Evolutionary conservation across 345 rosid species (phyloP).

Genomic region (Rhizophora mangle): DNA sequence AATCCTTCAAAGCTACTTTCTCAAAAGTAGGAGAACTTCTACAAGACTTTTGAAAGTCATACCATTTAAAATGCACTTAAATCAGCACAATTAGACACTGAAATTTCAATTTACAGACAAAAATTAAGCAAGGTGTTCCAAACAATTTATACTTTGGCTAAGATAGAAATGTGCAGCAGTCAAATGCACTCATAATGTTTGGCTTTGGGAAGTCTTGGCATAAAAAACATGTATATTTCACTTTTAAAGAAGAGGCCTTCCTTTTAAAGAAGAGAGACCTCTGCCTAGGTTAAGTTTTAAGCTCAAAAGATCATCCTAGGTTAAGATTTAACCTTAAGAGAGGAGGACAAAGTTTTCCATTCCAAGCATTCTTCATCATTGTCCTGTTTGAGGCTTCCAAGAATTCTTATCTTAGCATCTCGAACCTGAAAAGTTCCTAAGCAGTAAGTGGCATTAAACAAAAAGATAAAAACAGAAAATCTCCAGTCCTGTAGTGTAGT

Average conservation of each 20-base stretch:
- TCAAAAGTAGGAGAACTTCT: not conserved
- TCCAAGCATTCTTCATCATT: slow-evolving; percentile 73
- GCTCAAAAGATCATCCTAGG: not conserved
- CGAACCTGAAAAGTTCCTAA: slow-evolving; percentile 55
- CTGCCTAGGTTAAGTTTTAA: not conserved
- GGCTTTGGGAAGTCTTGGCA: not conserved
- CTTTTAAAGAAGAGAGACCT: no score
- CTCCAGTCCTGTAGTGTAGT: not conserved
- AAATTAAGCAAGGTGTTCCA: not conserved
- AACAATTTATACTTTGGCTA: not conserved
- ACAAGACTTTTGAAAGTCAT: not conserved
- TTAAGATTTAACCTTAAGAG: slow-evolving; percentile 56
- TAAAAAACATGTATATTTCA: not conserved
- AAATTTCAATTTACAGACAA: not conserved
- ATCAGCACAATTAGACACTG: not conserved
- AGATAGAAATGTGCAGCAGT: not conserved
- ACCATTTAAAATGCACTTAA: not conserved
- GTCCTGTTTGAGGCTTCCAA: slow-evolving; percentile 69
- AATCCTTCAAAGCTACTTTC: not conserved
- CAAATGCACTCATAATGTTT: not conserved
- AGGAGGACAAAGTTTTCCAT: slow-evolving; percentile 61
- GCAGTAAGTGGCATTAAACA: slow-evolving; percentile 12
- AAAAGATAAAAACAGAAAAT: slow-evolving; percentile 6
- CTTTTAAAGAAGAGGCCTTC: no score
- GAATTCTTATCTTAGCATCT: slow-evolving; percentile 73